A percentile compares a stretch with the other conserved stretches of the same genome.
Evolutionary conservation across 2,329 filamentous ascomycete genomes (phyloP).

Genomic region (Penicillium sp.): DNA sequence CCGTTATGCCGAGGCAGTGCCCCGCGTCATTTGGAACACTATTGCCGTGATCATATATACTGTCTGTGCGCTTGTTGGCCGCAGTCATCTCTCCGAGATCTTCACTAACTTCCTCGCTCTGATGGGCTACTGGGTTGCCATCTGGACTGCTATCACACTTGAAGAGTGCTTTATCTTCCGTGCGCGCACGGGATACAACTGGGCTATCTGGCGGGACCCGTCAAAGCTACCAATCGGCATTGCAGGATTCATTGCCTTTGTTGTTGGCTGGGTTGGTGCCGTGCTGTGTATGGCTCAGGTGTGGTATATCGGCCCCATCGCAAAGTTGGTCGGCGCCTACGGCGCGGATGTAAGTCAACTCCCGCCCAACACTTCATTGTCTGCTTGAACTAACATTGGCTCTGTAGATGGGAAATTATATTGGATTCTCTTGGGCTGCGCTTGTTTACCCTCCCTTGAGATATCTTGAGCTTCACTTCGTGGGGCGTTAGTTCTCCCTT

Average conservation of each 20-base stretch:
- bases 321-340: constrained; percentile 57
- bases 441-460: constrained; percentile 58
- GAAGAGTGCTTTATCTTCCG: constrained; percentile 65
- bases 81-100: constrained; percentile 61
- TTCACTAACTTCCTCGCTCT: constrained; percentile 70
- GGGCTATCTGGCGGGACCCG: constrained; percentile 62
- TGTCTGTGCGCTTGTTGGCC: constrained; percentile 64
- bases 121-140: constrained; percentile 70
- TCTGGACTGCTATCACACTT: constrained; percentile 63
- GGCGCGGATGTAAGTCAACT: constrained; percentile 55
- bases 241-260: constrained; percentile 62
- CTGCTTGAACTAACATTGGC: constrained; percentile 5
- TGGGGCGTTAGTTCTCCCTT: constrained; percentile 43
- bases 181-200: constrained; percentile 55
- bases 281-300: constrained; percentile 69
- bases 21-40: constrained; percentile 66
- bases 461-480: constrained; percentile 52
- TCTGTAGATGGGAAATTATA: constrained; percentile 57
- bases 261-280: constrained; percentile 65
- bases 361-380: background rate
- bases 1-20: constrained; percentile 58
- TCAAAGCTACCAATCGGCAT: constrained; percentile 62
- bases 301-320: constrained; percentile 68
- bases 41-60: constrained; percentile 63
- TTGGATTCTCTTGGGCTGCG: constrained; percentile 61